Evolutionary conservation across 495 filamentous ascomycete species (phyloP).

Genomic region (Hypomontagnella monticulosa): DNA sequence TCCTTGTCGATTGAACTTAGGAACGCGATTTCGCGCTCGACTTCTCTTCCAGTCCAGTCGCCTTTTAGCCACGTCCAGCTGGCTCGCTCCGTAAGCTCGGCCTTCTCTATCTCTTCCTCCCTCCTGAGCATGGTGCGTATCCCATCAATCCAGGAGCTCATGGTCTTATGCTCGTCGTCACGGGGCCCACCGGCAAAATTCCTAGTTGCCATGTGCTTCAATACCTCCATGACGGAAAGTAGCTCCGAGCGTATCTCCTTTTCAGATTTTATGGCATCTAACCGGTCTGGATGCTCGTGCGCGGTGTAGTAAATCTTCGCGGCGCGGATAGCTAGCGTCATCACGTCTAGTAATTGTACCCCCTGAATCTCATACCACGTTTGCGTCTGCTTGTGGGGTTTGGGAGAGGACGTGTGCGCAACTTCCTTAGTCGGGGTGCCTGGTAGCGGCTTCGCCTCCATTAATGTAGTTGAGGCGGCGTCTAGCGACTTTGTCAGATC

Average conservation of each 20-base stretch:
- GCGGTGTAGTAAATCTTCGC: constrained; percentile 95
- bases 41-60: constrained; percentile 81
- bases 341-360: constrained; percentile 87
- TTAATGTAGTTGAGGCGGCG: constrained; percentile 71
- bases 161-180: constrained; percentile 73
- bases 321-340: constrained; percentile 91
- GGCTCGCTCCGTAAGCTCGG: constrained; percentile 73
- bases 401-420: constrained; percentile 37
- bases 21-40: constrained; percentile 85
- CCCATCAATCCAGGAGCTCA: constrained; percentile 77
- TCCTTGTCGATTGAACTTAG: constrained; percentile 67
- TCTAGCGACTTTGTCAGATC: constrained; percentile 75
- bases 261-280: constrained; percentile 87
- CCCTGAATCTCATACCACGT: constrained; percentile 90
- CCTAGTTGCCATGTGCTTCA: constrained; percentile 88
- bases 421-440: constrained; percentile 45
- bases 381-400: constrained; percentile 52
- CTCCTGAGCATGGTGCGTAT: constrained; percentile 77
- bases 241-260: constrained; percentile 81
- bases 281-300: constrained; percentile 80
- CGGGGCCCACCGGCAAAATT: constrained; percentile 87
- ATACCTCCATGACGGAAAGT: constrained; percentile 83
- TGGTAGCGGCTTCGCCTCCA: constrained; percentile 49
- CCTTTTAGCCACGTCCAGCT: constrained; percentile 82
- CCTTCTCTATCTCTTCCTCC: constrained; percentile 78